Percentiles rank a stretch among this genome's conserved stretches.
phyloP scores from a whole-genome alignment of 805 yeast species.

The Myxozyma monticola region DNA sequence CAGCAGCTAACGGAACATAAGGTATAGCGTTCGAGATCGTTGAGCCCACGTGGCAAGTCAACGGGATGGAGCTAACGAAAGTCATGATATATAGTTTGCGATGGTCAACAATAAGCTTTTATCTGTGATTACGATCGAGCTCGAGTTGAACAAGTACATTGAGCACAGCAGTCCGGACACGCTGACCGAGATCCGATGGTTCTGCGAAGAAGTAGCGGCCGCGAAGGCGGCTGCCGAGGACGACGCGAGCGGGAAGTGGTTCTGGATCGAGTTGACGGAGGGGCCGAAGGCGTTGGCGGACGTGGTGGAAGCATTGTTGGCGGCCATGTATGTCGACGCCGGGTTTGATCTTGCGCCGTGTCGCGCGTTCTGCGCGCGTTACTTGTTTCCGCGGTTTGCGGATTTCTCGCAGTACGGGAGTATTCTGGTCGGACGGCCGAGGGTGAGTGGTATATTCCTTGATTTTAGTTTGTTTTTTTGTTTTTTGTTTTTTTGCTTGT shows the following conservation, averaged over 20 bases:
- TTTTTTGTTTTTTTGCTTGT: too few species aligned
- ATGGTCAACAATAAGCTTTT: background rate
- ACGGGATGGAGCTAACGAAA: too few species aligned
- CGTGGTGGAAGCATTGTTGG: background rate
- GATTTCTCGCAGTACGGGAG: background rate
- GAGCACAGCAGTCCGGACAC: background rate
- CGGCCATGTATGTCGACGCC: conserved; percentile 2
- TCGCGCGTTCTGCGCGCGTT: background rate
- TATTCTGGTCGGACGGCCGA: background rate
- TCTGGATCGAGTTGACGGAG: background rate
- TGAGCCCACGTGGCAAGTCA: too few species aligned
- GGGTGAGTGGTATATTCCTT: background rate
- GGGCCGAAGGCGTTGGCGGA: conserved; percentile 5
- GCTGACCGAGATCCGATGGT: background rate
- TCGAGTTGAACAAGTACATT: background rate
- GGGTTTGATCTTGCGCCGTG: background rate
- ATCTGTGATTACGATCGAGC: background rate
- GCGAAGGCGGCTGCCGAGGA: background rate
- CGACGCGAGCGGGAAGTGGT: background rate
- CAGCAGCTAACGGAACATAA: background rate
- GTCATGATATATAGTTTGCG: background rate
- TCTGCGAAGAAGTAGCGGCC: background rate
- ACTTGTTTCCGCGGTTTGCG: background rate
- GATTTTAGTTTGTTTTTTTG: too few species aligned
- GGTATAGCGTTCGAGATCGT: background rate